Evolutionary conservation across 176 grass and related monocot genomes (phyloP).

Genomic region (Puccinellia tenuiflora): DNA sequence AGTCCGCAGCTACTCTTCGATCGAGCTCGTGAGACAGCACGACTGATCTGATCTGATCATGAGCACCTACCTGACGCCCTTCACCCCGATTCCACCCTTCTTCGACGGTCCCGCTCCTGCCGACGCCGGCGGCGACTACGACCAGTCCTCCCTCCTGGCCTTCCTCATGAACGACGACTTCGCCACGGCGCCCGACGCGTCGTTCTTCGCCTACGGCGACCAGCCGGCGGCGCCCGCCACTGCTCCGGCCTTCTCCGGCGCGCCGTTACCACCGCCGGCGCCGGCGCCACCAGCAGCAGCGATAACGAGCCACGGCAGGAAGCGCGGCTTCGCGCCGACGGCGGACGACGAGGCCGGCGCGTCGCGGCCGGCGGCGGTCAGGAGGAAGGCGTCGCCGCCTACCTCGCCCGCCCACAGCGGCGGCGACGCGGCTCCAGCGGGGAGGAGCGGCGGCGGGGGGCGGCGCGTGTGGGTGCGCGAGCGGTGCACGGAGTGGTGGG

Average conservation of each 20-base stretch:
- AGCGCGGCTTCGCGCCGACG: not conserved
- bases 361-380: not conserved
- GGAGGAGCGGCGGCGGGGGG: not conserved
- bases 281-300: not conserved
- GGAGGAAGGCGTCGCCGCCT: not conserved
- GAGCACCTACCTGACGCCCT: constrained; percentile 18
- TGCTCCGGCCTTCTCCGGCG: not conserved
- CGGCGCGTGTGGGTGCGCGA: constrained; percentile 57
- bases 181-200: not conserved
- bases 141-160: not conserved
- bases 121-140: not conserved
- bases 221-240: not conserved
- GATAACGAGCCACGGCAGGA: not conserved
- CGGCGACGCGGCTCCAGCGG: not conserved
- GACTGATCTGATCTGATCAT: not conserved
- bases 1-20: not conserved
- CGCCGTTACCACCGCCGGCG: not conserved
- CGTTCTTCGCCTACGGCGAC: not conserved
- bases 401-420: not conserved
- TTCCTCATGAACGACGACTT: constrained; percentile 22
- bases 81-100: constrained; percentile 22
- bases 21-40: not conserved
- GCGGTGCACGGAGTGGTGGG: constrained; percentile 71
- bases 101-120: not conserved
- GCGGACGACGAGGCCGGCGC: not conserved